Conservation (phyloP, 1,284 basidiomycete genomes). For the Golubevia pallescens region DNA sequence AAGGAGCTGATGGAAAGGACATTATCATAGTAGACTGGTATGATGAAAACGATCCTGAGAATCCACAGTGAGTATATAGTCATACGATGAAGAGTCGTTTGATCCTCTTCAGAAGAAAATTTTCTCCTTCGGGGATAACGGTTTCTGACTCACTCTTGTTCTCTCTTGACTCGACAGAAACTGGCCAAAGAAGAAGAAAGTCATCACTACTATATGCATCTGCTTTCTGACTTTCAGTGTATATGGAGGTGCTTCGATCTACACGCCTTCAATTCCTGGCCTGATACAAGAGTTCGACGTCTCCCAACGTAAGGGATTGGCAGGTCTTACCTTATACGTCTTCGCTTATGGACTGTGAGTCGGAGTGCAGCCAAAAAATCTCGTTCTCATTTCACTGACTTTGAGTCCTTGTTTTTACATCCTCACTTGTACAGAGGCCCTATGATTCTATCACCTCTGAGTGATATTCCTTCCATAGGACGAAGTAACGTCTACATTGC, state of each 20-base stretch:
- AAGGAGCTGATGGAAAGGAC: constrained; percentile 4
- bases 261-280: constrained; percentile 31
- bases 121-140: constrained; percentile 5
- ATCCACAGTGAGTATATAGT: constrained; percentile 16
- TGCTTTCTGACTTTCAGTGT: constrained; percentile 45
- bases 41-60: constrained; percentile 39
- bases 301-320: too few relatives aligned
- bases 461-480: constrained; percentile 42
- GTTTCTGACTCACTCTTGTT: constrained; percentile 2
- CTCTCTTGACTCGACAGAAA: not conserved
- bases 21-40: constrained; percentile 47
- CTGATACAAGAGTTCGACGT: constrained; percentile 18
- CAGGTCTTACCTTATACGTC: not conserved
- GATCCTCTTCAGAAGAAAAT: not conserved
- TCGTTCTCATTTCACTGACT: not conserved
- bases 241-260: constrained; percentile 43
- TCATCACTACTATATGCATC: constrained; percentile 9
- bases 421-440: constrained; percentile 12
- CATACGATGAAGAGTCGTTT: not conserved
- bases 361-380: too few relatives aligned
- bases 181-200: not conserved
- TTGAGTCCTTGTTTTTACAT: not conserved
- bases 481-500: constrained; percentile 9
- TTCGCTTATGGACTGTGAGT: not conserved
- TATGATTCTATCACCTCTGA: constrained; percentile 24